These are phyloP conservation scores for Yarrowia osloensis DNA, from an alignment of 805 yeast genomes.

Conservation along the genomic window DNA sequence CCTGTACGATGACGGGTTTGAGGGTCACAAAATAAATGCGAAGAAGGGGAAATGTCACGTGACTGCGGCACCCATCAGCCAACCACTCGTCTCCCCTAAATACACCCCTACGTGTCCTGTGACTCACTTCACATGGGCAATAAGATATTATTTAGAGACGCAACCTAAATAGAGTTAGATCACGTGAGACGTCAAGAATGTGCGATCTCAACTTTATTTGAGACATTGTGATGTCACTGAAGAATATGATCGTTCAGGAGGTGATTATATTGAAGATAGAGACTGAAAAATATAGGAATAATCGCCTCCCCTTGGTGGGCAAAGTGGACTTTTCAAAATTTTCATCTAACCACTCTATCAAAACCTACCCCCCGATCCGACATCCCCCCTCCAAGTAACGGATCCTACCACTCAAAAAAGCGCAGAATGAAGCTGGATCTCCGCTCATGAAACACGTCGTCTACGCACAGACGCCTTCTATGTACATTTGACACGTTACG, in stretches of 20 bases:
- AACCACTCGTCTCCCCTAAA: background rate
- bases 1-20: too few relatives aligned
- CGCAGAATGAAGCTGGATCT: background rate
- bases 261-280: too few relatives aligned
- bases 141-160: background rate
- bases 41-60: too few relatives aligned
- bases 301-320: background rate
- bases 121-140: background rate
- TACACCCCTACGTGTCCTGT: background rate
- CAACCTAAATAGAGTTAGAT: background rate
- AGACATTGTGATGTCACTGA: background rate
- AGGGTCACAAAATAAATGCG: too few relatives aligned
- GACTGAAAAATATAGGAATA: too few relatives aligned
- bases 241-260: too few relatives aligned
- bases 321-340: too few relatives aligned
- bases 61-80: too few relatives aligned
- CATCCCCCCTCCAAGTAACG: background rate
- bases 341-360: background rate
- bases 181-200: background rate
- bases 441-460: slow-evolving; percentile 5
- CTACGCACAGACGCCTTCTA: background rate
- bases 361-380: too few relatives aligned
- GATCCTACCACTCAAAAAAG: background rate
- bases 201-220: background rate
- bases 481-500: background rate